Evolutionary conservation across 768 basidiomycete genomes (phyloP).

Genomic region (Serendipita sp.): DNA sequence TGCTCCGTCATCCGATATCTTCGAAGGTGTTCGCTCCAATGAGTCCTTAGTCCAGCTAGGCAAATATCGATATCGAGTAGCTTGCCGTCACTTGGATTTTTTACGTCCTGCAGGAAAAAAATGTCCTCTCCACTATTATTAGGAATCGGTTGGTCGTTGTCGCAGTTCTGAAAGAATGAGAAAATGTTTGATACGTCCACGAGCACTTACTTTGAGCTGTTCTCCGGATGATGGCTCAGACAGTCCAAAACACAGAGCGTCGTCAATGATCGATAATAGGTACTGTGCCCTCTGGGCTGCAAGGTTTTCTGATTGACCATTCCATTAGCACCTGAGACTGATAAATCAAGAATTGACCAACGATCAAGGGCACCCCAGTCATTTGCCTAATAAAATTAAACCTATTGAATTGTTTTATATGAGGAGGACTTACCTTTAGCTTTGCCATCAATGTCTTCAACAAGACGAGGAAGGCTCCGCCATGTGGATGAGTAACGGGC

Average conservation of each 20-base stretch:
- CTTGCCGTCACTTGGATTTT: no score
- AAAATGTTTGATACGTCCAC: background rate
- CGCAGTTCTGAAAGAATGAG: conserved; percentile 30
- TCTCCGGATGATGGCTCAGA: conserved; percentile 31
- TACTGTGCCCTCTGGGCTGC: conserved; percentile 21
- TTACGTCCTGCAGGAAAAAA: background rate
- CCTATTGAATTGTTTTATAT: no score
- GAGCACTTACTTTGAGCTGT: conserved; percentile 30
- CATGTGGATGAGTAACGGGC: conserved; percentile 30
- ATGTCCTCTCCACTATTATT: background rate
- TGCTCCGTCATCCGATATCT: conserved; percentile 25
- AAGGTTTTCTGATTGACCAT: conserved; percentile 16
- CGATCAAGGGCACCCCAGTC: conserved; percentile 53
- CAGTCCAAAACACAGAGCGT: conserved; percentile 33
- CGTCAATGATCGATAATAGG: conserved; percentile 27
- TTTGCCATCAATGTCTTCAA: conserved; percentile 55
- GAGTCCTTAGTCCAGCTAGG: background rate
- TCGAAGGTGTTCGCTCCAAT: background rate
- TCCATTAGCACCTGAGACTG: conserved; percentile 22
- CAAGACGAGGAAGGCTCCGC: conserved; percentile 37
- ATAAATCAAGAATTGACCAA: conserved; percentile 18
- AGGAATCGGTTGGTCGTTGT: conserved; percentile 24
- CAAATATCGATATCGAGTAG: background rate
- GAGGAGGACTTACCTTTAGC: conserved; percentile 19
- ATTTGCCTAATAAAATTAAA: conserved; percentile 26